Percentiles rank a stretch among this genome's conserved stretches.
Conservation (phyloP, 2,329 filamentous ascomycete genomes). For the Cordyceps farinosa region DNA sequence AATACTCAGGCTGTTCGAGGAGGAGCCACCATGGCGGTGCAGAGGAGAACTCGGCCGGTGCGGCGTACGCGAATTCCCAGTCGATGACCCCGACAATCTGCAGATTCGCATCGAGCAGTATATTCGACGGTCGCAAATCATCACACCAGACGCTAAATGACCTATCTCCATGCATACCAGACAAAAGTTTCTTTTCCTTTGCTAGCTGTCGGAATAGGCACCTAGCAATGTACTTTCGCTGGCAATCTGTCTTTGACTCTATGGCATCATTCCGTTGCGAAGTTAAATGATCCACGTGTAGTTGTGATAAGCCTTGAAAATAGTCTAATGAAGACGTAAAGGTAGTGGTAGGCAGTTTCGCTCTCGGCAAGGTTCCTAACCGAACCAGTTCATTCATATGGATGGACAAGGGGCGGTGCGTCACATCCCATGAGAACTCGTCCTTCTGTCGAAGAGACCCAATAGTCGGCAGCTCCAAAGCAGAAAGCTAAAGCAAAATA, state of each 20-base stretch:
- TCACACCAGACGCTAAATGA: too few species aligned
- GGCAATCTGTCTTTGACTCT: not conserved
- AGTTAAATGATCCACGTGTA: not conserved
- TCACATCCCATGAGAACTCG: too few species aligned
- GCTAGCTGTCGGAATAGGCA: not conserved
- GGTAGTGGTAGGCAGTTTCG: too few species aligned
- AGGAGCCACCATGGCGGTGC: constrained; percentile 8
- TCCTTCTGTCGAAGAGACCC: too few species aligned
- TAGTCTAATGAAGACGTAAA: too few species aligned
- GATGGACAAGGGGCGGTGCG: too few species aligned
- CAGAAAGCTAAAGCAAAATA: too few species aligned
- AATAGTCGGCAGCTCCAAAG: too few species aligned
- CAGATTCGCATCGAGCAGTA: not conserved
- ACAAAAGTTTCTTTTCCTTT: not conserved
- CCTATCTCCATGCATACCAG: not conserved
- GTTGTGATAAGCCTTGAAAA: not conserved
- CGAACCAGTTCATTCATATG: too few species aligned
- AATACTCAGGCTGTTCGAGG: constrained; percentile 5
- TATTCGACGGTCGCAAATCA: not conserved
- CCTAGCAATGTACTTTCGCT: not conserved
- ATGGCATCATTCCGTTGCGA: constrained; percentile 1
- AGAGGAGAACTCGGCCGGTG: not conserved
- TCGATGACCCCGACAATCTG: not conserved
- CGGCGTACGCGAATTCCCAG: constrained; percentile 3
- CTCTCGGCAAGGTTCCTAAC: too few species aligned